These are phyloP conservation scores for Phytophthora meadii DNA, from an alignment of 352 stramenopile genomes.

Conservation along the genomic window DNA sequence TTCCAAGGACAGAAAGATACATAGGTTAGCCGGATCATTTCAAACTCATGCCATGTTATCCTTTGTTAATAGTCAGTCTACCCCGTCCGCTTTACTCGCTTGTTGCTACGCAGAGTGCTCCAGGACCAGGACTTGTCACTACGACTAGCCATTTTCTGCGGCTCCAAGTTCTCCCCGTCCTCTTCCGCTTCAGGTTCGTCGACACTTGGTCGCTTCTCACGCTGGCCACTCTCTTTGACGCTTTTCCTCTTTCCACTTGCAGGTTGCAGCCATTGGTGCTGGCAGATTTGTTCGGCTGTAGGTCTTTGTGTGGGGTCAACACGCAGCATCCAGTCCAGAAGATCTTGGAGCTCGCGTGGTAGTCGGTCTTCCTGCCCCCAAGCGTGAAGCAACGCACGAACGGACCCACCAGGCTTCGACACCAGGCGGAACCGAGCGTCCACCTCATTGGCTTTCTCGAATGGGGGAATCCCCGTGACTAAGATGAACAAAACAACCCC, in stretches of 20 bases:
- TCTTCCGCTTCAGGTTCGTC: conserved; percentile 22
- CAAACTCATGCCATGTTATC: conserved; percentile 8
- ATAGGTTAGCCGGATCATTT: not conserved
- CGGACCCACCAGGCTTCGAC: conserved; percentile 33
- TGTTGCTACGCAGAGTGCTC: conserved; percentile 27
- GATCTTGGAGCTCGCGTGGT: conserved; percentile 34
- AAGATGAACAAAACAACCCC: conserved; percentile 73
- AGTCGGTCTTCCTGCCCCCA: conserved; percentile 53
- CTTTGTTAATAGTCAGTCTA: conserved; percentile 2
- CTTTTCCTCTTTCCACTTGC: not conserved
- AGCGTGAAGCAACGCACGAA: conserved; percentile 41
- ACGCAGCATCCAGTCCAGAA: conserved; percentile 49
- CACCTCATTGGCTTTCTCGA: conserved; percentile 45
- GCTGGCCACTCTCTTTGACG: conserved; percentile 1
- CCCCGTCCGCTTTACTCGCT: conserved; percentile 25
- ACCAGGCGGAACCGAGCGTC: conserved; percentile 69
- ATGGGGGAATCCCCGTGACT: conserved; percentile 58
- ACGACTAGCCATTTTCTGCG: conserved; percentile 35
- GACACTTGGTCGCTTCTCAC: conserved; percentile 20
- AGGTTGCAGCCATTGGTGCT: conserved; percentile 47
- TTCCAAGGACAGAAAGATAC: too few species aligned
- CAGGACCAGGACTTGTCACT: conserved; percentile 13
- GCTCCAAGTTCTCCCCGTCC: conserved; percentile 30
- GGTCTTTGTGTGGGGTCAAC: conserved; percentile 43
- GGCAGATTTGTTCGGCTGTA: conserved; percentile 45